Percentiles rank a stretch among this genome's conserved stretches.
These are phyloP conservation scores for Penicillium sp. DNA, from an alignment of 2,329 filamentous ascomycete genomes.

Conservation along the genomic window DNA sequence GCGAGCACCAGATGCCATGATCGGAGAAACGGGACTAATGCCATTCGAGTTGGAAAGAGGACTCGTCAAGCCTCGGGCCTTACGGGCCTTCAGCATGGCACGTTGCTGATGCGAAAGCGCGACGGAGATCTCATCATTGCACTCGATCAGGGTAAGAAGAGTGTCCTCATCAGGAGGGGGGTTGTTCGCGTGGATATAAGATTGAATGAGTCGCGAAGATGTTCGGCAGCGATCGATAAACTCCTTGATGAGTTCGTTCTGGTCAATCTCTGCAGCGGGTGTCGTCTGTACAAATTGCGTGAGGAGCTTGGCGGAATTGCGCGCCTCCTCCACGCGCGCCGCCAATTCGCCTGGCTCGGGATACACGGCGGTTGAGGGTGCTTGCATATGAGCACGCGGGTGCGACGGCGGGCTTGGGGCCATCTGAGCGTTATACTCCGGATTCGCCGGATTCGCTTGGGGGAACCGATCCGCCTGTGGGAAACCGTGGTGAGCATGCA, in stretches of 20 bases:
- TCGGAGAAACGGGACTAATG: slow-evolving; percentile 17
- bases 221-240: slow-evolving; percentile 83
- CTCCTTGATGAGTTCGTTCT: slow-evolving; percentile 88
- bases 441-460: neutral
- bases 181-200: slow-evolving; percentile 77
- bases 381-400: neutral
- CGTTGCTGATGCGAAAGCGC: slow-evolving; percentile 83
- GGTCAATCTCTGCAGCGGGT: slow-evolving; percentile 69
- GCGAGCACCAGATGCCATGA: slow-evolving; percentile 16
- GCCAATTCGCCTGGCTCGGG: slow-evolving; percentile 76
- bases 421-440: neutral
- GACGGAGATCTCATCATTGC: slow-evolving; percentile 84
- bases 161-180: slow-evolving; percentile 89
- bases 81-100: slow-evolving; percentile 64
- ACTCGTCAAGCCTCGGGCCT: slow-evolving; percentile 28
- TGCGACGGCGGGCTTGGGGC: neutral
- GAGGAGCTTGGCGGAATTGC: slow-evolving; percentile 87
- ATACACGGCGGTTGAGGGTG: slow-evolving; percentile 17
- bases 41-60: neutral
- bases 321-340: slow-evolving; percentile 83
- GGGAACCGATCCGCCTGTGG: neutral
- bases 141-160: slow-evolving; percentile 89
- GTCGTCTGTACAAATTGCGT: slow-evolving; percentile 88
- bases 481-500: neutral
- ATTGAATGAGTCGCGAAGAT: slow-evolving; percentile 78